Conservation (phyloP, 768 basidiomycete genomes). For the Kwoniella shandongensis region DNA sequence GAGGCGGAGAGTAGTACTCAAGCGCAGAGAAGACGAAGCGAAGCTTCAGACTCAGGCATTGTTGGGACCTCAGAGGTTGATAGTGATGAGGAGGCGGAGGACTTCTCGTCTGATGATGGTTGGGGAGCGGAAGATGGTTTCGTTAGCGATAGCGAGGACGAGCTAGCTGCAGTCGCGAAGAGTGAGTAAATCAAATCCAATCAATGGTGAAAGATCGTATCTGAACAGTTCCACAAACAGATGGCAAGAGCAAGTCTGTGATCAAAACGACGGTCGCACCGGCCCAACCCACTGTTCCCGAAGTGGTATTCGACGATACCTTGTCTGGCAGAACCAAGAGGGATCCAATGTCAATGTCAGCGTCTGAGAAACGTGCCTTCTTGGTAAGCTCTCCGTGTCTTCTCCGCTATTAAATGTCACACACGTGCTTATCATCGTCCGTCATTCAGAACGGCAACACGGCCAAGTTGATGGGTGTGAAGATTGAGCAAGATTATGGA, state of each 20-base stretch:
- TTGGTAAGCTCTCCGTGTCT: conserved; percentile 40
- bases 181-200: neutral
- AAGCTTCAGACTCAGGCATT: neutral
- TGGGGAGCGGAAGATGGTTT: conserved; percentile 42
- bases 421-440: neutral
- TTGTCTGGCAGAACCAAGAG: conserved; percentile 1
- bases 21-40: conserved; percentile 14
- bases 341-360: conserved; percentile 22
- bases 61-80: conserved; percentile 6
- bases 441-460: conserved; percentile 42
- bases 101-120: conserved; percentile 35
- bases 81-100: conserved; percentile 22
- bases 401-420: neutral
- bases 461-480: conserved; percentile 49
- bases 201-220: neutral
- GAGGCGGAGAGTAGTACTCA: conserved; percentile 24
- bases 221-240: neutral
- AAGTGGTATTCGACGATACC: conserved; percentile 46
- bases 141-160: conserved; percentile 36
- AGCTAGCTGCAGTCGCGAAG: conserved; percentile 3
- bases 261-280: neutral
- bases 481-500: conserved; percentile 16
- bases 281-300: conserved; percentile 26
- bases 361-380: conserved; percentile 52
- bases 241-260: neutral